A percentile compares a stretch with the other conserved stretches of the same genome.
Conservation (phyloP, 2,329 filamentous ascomycete species). For the Aspergillus quadricinctus region DNA sequence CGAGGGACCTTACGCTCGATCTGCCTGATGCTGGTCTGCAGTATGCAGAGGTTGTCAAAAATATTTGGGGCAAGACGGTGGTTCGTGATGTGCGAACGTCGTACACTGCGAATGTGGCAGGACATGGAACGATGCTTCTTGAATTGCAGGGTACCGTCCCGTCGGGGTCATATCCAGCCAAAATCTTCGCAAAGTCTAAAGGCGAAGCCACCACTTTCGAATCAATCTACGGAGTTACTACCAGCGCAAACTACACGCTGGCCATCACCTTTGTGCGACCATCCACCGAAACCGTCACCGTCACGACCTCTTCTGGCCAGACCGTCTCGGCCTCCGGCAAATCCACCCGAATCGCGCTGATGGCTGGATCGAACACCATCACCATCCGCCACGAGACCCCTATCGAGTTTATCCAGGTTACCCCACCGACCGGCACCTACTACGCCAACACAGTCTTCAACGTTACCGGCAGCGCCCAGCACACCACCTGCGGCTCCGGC, state of each 20-base stretch:
- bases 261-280: constrained; percentile 12
- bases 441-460: constrained; percentile 39
- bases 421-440: constrained; percentile 30
- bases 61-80: constrained; percentile 26
- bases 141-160: constrained; percentile 23
- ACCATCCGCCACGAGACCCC: constrained; percentile 14
- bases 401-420: constrained; percentile 20
- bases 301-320: constrained; percentile 2
- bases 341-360: constrained; percentile 15
- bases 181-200: constrained; percentile 8
- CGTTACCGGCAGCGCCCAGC: constrained; percentile 32
- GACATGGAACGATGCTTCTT: constrained; percentile 29
- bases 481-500: constrained; percentile 33
- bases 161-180: constrained; percentile 18
- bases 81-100: constrained; percentile 18
- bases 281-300: constrained; percentile 1
- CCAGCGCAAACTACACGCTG: constrained; percentile 23
- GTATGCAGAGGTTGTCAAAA: constrained; percentile 29
- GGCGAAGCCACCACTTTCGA: constrained; percentile 14
- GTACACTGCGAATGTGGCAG: constrained; percentile 21
- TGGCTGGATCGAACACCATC: constrained; percentile 24
- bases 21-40: constrained; percentile 40
- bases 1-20: constrained; percentile 41
- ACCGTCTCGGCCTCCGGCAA: background rate
- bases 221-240: constrained; percentile 25